Evolutionary conservation across 148 eudicot genomes (phyloP).

Genomic region (Vaccinium macrocarpon): DNA sequence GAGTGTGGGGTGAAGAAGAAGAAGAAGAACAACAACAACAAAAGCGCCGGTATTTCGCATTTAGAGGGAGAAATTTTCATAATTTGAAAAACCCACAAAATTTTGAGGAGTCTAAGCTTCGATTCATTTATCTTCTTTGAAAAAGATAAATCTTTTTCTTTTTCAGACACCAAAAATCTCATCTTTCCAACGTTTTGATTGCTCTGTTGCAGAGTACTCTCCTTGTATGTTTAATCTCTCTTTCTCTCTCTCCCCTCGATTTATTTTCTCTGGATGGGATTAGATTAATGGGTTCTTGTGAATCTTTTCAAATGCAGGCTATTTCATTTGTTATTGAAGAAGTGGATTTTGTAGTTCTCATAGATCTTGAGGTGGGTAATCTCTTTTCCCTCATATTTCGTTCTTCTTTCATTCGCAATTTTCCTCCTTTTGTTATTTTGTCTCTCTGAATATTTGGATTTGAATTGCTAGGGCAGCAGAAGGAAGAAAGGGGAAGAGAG

Average conservation of each 20-base stretch:
- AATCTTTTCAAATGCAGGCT: slow-evolving; percentile 11
- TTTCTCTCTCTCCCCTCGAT: neutral
- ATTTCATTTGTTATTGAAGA: neutral
- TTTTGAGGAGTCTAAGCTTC: neutral
- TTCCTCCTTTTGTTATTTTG: neutral
- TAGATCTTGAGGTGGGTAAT: slow-evolving; percentile 35
- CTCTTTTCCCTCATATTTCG: slow-evolving; percentile 1
- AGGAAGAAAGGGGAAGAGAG: neutral
- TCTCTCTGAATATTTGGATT: slow-evolving; percentile 8
- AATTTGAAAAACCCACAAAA: neutral
- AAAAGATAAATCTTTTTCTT: neutral
- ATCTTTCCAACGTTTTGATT: slow-evolving; percentile 1
- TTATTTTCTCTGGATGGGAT: neutral
- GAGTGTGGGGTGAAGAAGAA: neutral
- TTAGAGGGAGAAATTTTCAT: neutral
- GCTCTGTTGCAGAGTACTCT: neutral
- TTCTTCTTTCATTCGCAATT: neutral
- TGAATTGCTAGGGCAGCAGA: neutral
- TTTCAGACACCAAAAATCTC: neutral
- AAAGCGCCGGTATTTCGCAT: neutral
- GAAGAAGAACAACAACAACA: no score
- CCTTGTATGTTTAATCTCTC: neutral
- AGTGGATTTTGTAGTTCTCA: neutral
- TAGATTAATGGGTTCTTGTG: slow-evolving; percentile 16
- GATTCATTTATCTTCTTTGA: neutral